Evolutionary conservation across 1,139 yeast genomes (phyloP).

Genomic region (Saccharomyces pastorianus): DNA sequence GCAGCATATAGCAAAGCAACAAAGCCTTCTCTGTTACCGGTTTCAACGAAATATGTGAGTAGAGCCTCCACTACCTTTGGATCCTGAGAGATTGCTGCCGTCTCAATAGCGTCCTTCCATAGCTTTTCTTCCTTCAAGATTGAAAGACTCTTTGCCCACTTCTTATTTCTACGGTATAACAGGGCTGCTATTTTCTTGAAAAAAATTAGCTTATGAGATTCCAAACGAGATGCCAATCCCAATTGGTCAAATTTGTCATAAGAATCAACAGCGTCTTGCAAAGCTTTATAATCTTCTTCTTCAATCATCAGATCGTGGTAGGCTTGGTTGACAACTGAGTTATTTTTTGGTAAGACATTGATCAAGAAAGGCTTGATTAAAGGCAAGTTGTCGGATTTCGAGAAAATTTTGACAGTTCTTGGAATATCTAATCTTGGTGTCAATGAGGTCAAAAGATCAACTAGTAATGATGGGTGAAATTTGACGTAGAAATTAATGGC

Average conservation of each 20-base stretch:
- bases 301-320: conserved; percentile 92
- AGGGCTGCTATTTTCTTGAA: conserved; percentile 95
- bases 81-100: conserved; percentile 79
- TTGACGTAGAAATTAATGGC: conserved; percentile 90
- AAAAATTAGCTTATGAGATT: conserved; percentile 81
- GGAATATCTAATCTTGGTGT: conserved; percentile 92
- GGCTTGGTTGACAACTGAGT: conserved; percentile 86
- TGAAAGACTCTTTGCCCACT: conserved; percentile 82
- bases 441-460: conserved; percentile 75
- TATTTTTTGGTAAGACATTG: conserved; percentile 83
- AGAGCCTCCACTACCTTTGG: conserved; percentile 82
- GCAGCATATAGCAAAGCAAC: conserved; percentile 84
- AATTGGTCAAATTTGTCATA: conserved; percentile 88
- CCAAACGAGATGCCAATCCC: conserved; percentile 87
- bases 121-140: conserved; percentile 85
- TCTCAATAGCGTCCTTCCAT: conserved; percentile 90
- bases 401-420: conserved; percentile 90
- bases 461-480: conserved; percentile 85
- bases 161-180: conserved; percentile 87
- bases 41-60: conserved; percentile 86
- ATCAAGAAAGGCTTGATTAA: conserved; percentile 90
- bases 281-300: conserved; percentile 89
- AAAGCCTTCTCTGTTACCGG: conserved; percentile 93
- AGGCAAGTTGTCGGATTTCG: conserved; percentile 91
- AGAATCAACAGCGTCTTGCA: conserved; percentile 78